Conservation (phyloP, 192 early-diverging fungal genomes). For the Phycomyces nitens region DNA sequence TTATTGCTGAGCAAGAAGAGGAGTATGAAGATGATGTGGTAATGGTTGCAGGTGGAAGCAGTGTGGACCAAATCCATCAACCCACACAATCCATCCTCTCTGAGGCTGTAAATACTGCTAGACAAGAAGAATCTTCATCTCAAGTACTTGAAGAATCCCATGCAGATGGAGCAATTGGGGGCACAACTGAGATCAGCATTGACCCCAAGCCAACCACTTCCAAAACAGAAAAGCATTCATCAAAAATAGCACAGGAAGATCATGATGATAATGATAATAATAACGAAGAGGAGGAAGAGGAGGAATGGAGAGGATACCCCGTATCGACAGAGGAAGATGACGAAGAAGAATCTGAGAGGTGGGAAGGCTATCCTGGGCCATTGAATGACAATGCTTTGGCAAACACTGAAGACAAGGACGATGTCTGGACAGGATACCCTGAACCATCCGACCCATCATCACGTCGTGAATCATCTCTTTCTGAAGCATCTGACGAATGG, state of each 20-base stretch:
- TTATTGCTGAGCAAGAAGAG: slow-evolving; percentile 1
- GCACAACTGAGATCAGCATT: not conserved
- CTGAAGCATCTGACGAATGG: slow-evolving; percentile 31
- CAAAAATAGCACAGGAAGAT: not conserved
- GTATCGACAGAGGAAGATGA: slow-evolving; percentile 1
- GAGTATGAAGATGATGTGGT: not conserved
- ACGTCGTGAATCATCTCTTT: slow-evolving; percentile 16
- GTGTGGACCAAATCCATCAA: slow-evolving; percentile 1
- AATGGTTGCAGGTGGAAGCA: not conserved
- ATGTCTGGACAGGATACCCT: slow-evolving; percentile 28
- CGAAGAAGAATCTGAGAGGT: slow-evolving; percentile 16
- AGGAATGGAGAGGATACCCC: slow-evolving; percentile 10
- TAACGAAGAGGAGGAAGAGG: slow-evolving; percentile 6
- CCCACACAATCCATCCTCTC: not conserved
- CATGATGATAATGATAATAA: slow-evolving; percentile 1
- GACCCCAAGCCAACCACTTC: not conserved
- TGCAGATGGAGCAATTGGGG: not conserved
- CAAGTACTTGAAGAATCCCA: not conserved
- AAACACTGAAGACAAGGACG: slow-evolving; percentile 15
- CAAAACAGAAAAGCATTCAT: not conserved
- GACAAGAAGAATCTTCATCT: not conserved
- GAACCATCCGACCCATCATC: slow-evolving; percentile 3
- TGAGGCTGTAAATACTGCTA: not conserved
- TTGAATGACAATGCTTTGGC: too few relatives aligned
- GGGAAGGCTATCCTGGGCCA: slow-evolving; percentile 22